These are phyloP conservation scores for Schizophyllum amplum DNA, from an alignment of 1,284 basidiomycete species.

Conservation along the genomic window DNA sequence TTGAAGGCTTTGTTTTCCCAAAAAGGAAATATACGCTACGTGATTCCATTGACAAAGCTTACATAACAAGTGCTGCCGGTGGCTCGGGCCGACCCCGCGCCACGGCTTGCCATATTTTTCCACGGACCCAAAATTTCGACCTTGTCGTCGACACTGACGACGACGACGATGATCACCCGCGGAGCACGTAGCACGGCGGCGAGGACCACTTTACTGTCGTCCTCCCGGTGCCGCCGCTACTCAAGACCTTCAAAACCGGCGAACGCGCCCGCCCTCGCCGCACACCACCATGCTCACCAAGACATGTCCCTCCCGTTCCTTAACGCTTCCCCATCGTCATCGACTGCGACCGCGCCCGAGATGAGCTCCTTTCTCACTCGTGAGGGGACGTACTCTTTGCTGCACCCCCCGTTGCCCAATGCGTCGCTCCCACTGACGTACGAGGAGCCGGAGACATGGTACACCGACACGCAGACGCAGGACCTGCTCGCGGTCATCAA, in stretches of 20 bases:
- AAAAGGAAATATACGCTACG: no score
- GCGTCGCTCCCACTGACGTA: slow-evolving; percentile 16
- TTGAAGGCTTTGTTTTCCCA: background rate
- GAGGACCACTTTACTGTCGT: background rate
- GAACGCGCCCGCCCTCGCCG: background rate
- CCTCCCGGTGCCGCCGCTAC: background rate
- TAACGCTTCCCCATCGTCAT: background rate
- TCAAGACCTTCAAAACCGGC: background rate
- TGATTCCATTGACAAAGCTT: no score
- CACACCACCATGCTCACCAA: background rate
- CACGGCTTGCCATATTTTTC: background rate
- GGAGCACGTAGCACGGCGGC: background rate
- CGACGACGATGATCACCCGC: background rate
- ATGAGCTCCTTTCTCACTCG: background rate
- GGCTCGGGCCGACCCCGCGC: no score
- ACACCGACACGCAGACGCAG: slow-evolving; percentile 54
- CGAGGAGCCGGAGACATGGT: slow-evolving; percentile 30
- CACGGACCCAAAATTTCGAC: background rate
- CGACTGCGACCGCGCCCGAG: background rate
- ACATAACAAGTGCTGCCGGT: no score
- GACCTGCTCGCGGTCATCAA: slow-evolving; percentile 71
- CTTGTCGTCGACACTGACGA: background rate
- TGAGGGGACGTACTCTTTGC: background rate
- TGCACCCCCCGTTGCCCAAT: slow-evolving; percentile 22
- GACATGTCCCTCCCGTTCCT: background rate